Base-by-base conservation (phyloP, 768 basidiomycete genomes). In the Clitopilus hobsonii region DNA sequence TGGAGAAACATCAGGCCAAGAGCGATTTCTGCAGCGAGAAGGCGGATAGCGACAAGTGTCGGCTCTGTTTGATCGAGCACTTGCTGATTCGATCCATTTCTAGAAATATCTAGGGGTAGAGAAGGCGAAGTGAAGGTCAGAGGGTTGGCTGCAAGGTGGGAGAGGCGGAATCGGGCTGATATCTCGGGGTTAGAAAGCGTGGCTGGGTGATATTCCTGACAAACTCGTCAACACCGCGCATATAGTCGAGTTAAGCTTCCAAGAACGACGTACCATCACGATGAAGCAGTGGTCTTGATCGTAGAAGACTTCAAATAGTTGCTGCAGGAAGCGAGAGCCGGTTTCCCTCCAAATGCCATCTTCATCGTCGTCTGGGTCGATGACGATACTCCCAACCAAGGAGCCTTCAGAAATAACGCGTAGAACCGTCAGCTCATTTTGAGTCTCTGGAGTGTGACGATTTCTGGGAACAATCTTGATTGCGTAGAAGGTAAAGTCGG, bases 1-100 rank as follows among this genome's bases (percentile, higher is more conserved):
- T 86, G 86, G 1, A 88, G 62, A 52, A 68, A 71, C 24, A 66
- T 55, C 10, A 75, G 51, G 16, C 69, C 74, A 7, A 75, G 59
- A 5, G 68, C 61, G 20, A 73, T 58, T 55, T 71, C 72, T 2
- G 68, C 69, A 16, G 66, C 60, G 11, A 74, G 56, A 16, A 71
- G 55, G 26, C 64, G 67, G 24, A 72, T 52, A 29, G 65, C 59
- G n/a, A 48, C 32, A 22, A 61, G 22, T 32, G 41, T 18, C 2
- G 56, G 57, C 27, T 58, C 55, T 27, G 38, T 6, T 55, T 49
- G 49, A 29, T 47, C 30, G 53, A 57, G 50, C 48, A 57, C 29
- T 18, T 25, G 7, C 36, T 47, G 27, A 23, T 38, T 14, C 38
- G 29, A 23, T 27, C 51, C 47, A 49, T 49, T 56, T 59, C 59